phyloP scores from a whole-genome alignment of 2,329 filamentous ascomycete genomes.

The Aspergillus floridensis region DNA sequence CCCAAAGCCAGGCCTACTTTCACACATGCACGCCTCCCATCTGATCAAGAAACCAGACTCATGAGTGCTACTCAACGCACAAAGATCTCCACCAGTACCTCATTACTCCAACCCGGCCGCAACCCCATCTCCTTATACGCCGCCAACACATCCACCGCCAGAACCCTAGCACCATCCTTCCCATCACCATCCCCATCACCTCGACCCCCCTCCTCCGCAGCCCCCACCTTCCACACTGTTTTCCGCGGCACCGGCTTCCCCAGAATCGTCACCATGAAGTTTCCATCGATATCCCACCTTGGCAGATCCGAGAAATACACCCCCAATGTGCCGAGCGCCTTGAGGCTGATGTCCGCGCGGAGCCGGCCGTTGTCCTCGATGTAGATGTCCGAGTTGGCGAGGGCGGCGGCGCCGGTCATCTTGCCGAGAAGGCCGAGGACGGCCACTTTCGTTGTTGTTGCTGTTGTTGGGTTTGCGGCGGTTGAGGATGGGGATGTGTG shows the following conservation, averaged over 20 bases:
- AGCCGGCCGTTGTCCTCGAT: constrained; percentile 60
- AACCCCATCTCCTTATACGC: constrained; percentile 77
- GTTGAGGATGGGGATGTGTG: constrained; percentile 16
- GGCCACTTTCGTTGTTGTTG: constrained; percentile 50
- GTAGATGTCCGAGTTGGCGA: constrained; percentile 62
- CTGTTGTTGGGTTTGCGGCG: neutral
- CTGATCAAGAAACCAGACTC: too few relatives aligned
- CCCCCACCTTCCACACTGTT: constrained; percentile 56
- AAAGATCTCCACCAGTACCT: constrained; percentile 67
- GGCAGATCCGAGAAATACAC: constrained; percentile 73
- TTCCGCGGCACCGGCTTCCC: constrained; percentile 66
- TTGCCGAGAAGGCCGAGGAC: constrained; percentile 78
- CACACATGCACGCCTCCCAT: too few relatives aligned
- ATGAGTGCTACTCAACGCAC: constrained; percentile 26
- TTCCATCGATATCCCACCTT: constrained; percentile 56
- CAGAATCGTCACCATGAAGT: constrained; percentile 73
- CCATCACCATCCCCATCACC: too few relatives aligned
- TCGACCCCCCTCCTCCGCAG: neutral
- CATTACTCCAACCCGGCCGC: constrained; percentile 73
- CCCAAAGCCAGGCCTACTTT: too few relatives aligned
- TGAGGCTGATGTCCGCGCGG: constrained; percentile 66
- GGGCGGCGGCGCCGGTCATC: constrained; percentile 83
- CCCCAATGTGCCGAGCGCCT: constrained; percentile 70
- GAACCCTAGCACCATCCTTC: constrained; percentile 52
- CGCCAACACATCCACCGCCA: constrained; percentile 72